phyloP scores from a whole-genome alignment of 2,329 filamentous ascomycete genomes.

The Amauroascus verrucosus region DNA sequence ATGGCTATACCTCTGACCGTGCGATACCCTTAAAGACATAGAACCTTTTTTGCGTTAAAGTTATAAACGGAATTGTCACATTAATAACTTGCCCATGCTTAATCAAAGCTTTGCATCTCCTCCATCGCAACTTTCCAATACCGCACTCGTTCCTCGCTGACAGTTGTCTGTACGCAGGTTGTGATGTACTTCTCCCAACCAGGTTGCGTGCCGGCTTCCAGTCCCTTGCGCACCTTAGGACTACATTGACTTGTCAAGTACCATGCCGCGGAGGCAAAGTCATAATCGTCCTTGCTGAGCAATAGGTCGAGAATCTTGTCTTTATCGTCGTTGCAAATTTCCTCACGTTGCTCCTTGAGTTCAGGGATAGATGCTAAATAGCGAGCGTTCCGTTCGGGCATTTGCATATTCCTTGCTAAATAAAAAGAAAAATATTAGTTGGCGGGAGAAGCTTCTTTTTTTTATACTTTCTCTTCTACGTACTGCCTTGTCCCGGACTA shows the following conservation, averaged over 20 bases:
- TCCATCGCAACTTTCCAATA: constrained; percentile 43
- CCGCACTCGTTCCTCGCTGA: constrained; percentile 37
- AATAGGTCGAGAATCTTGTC: constrained; percentile 43
- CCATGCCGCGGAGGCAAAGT: constrained; percentile 53
- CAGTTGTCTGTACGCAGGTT: constrained; percentile 44
- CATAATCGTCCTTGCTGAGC: constrained; percentile 38
- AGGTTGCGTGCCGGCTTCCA: constrained; percentile 39
- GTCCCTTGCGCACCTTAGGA: constrained; percentile 31
- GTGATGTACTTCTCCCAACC: constrained; percentile 47
- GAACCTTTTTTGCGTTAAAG: no score
- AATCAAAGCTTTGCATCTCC: constrained; percentile 23
- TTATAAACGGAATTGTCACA: no score
- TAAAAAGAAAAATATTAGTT: not conserved
- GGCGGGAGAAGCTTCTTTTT: no score
- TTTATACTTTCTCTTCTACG: no score
- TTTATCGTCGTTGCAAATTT: constrained; percentile 29
- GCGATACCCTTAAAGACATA: not conserved
- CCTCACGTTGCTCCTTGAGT: constrained; percentile 29
- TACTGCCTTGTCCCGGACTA: constrained; percentile 42
- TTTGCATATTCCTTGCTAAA: constrained; percentile 53
- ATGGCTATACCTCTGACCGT: no score
- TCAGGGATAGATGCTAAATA: constrained; percentile 44
- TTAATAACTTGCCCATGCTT: no score
- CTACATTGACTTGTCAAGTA: constrained; percentile 48
- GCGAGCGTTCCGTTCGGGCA: constrained; percentile 43